These are phyloP conservation scores for Naematelia encephala DNA, from an alignment of 768 basidiomycete genomes.

Conservation along the genomic window DNA sequence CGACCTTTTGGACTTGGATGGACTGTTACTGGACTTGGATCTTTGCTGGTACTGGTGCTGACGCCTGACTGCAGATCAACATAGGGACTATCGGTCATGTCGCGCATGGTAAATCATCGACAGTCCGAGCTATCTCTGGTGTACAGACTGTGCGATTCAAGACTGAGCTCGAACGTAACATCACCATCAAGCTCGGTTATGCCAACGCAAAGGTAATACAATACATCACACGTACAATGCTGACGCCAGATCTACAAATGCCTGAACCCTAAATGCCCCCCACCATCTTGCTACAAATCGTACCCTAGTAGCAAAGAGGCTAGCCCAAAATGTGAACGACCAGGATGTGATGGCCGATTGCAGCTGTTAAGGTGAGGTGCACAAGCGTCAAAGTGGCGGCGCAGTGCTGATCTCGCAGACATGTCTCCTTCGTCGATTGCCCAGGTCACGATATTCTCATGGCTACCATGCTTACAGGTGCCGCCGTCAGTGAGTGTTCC, in stretches of 20 bases:
- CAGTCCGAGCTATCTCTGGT: constrained; percentile 97
- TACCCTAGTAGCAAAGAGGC: constrained; percentile 94
- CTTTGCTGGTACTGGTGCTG: neutral
- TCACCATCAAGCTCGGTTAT: constrained; percentile 98
- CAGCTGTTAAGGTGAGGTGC: constrained; percentile 67
- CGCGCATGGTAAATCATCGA: constrained; percentile 60
- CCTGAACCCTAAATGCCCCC: constrained; percentile 84
- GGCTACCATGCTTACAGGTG: constrained; percentile 99
- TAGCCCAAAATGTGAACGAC: constrained; percentile 85
- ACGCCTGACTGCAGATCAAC: neutral
- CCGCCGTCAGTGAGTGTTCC: constrained; percentile 69
- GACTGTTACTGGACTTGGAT: neutral
- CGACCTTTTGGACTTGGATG: no score
- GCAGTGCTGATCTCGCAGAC: constrained; percentile 50
- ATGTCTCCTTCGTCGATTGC: constrained; percentile 95
- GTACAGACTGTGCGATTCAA: constrained; percentile 98
- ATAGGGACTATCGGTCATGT: constrained; percentile 97
- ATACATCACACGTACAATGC: neutral
- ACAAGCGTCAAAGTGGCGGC: neutral
- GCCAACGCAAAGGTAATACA: constrained; percentile 90
- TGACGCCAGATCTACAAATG: constrained; percentile 87
- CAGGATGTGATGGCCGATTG: constrained; percentile 86
- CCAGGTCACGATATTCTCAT: constrained; percentile 99
- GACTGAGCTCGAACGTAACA: constrained; percentile 97
- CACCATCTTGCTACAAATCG: constrained; percentile 90